Evolutionary conservation across 306 rosid species (phyloP).

Genomic region (Castanea mollissima): DNA sequence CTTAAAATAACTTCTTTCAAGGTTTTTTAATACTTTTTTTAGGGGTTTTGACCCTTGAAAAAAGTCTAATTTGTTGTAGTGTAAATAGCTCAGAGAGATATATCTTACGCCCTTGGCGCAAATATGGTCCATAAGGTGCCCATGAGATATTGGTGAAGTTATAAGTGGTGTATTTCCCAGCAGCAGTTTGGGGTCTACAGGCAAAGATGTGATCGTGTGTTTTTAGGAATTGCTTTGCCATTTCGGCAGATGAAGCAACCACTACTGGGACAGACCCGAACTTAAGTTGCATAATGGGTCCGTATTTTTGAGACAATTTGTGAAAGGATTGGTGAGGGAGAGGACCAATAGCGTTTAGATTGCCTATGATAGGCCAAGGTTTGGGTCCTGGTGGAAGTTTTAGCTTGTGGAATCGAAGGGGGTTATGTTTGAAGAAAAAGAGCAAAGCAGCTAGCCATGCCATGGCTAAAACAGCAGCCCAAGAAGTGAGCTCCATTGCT

Average conservation of each 20-base stretch:
- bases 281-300: constrained; percentile 41
- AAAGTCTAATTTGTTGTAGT: too few species aligned
- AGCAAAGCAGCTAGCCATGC: constrained; percentile 2
- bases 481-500: constrained; percentile 14
- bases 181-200: constrained; percentile 41
- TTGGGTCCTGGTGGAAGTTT: constrained; percentile 44
- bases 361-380: constrained; percentile 50
- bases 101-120: constrained; percentile 46
- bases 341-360: constrained; percentile 34
- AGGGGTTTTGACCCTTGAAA: too few species aligned
- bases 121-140: constrained; percentile 39
- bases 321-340: constrained; percentile 48
- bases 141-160: constrained; percentile 34
- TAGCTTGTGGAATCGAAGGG: not conserved
- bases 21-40: too few species aligned
- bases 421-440: constrained; percentile 3
- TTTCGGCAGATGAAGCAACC: constrained; percentile 39
- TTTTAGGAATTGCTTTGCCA: constrained; percentile 29
- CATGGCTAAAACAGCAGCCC: not conserved
- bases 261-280: constrained; percentile 41
- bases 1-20: too few species aligned
- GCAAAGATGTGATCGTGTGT: constrained; percentile 38
- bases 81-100: constrained; percentile 40
- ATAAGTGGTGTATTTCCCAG: constrained; percentile 37
- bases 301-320: constrained; percentile 36